Percentiles rank a stretch among this genome's conserved stretches.
Evolutionary conservation across 2,329 filamentous ascomycete genomes (phyloP).

Genomic region (Cladosporium sp.): DNA sequence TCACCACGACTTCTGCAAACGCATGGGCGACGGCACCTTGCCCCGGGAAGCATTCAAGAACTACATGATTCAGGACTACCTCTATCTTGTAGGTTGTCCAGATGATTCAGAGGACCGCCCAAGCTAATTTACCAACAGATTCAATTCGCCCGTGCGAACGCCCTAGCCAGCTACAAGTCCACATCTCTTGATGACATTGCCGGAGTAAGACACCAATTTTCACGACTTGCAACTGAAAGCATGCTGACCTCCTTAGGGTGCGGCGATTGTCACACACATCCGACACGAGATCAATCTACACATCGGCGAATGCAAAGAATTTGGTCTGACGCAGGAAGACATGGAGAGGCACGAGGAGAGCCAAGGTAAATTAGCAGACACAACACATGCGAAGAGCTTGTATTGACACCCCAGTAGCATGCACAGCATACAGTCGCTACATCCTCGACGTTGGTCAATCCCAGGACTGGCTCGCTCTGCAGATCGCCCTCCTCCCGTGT

Average conservation of each 20-base stretch:
- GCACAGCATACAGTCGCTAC: constrained; percentile 74
- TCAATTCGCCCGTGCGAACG: constrained; percentile 84
- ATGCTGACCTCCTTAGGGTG: constrained; percentile 43
- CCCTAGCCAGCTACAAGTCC: constrained; percentile 80
- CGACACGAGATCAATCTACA: constrained; percentile 77
- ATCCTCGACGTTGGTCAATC: constrained; percentile 85
- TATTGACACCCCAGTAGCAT: constrained; percentile 47
- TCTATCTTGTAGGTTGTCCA: constrained; percentile 57
- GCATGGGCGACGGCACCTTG: constrained; percentile 70
- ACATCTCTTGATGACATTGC: constrained; percentile 69
- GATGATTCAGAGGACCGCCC: not conserved
- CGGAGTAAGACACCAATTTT: constrained; percentile 57
- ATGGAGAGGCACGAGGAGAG: constrained; percentile 72
- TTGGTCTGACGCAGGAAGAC: constrained; percentile 69
- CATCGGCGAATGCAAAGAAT: constrained; percentile 73
- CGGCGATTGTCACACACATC: constrained; percentile 71
- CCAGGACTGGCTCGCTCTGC: constrained; percentile 82
- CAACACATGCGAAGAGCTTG: not conserved
- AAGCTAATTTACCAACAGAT: constrained; percentile 45
- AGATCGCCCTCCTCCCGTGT: constrained; percentile 80
- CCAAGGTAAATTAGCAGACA: constrained; percentile 54
- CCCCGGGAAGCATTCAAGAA: constrained; percentile 75
- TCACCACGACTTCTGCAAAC: constrained; percentile 76
- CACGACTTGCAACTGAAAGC: too few species aligned
- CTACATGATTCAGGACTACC: constrained; percentile 88